These are phyloP conservation scores for Buxus sempervirens DNA, from an alignment of 164 flowering plant genomes.

Conservation along the genomic window DNA sequence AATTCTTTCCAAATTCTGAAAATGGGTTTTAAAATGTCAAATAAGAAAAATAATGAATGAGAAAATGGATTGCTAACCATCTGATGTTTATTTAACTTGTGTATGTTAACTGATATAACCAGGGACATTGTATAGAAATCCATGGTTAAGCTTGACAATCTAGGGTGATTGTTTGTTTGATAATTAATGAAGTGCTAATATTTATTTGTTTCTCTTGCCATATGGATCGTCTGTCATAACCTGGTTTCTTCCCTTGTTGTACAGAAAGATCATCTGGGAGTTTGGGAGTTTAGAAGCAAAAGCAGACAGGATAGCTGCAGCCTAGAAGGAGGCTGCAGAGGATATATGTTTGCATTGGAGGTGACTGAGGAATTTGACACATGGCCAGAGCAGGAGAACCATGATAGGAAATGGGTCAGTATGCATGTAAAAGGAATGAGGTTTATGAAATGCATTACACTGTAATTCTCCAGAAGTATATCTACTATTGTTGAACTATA, in stretches of 20 bases:
- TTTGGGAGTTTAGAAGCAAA: constrained; percentile 73
- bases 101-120: too few species aligned
- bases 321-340: constrained; percentile 60
- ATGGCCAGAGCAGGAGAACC: constrained; percentile 69
- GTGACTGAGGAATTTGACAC: constrained; percentile 64
- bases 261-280: constrained; percentile 50
- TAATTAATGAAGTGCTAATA: too few species aligned
- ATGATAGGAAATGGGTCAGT: constrained; percentile 61
- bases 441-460: not conserved
- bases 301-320: constrained; percentile 44
- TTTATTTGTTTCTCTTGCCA: not conserved
- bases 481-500: not conserved
- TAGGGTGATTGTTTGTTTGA: not conserved
- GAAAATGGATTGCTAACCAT: too few species aligned
- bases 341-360: constrained; percentile 64
- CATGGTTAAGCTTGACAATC: not conserved
- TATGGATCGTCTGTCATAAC: not conserved
- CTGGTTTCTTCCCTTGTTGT: constrained; percentile 7
- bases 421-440: not conserved
- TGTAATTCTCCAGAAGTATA: not conserved
- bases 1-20: too few species aligned
- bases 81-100: too few species aligned
- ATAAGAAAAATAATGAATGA: too few species aligned
- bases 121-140: too few species aligned
- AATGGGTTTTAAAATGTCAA: too few species aligned